Percentiles rank a stretch among this genome's conserved stretches.
phyloP scores from a whole-genome alignment of 1,139 yeast genomes.

The Ashbya aceris region DNA sequence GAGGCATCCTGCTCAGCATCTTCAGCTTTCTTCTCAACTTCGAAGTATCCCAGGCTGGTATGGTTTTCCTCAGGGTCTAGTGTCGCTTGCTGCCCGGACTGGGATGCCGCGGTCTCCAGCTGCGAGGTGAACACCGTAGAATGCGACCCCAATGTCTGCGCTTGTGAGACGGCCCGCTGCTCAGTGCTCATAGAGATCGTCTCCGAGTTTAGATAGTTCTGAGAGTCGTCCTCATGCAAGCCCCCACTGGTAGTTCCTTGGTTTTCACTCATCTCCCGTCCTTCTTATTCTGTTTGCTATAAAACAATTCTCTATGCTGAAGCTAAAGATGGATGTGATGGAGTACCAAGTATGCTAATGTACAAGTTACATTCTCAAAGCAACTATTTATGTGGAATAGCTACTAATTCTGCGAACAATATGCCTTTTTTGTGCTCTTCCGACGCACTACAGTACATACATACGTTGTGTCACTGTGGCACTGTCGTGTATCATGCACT shows the following conservation, averaged over 20 bases:
- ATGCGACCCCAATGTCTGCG: not conserved
- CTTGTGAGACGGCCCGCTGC: not conserved
- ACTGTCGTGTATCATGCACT: constrained; percentile 1
- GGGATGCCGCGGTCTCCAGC: not conserved
- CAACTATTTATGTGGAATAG: constrained; percentile 1
- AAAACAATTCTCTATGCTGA: not conserved
- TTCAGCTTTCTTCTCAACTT: constrained; percentile 1
- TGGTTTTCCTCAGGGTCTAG: constrained; percentile 3
- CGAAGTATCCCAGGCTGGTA: constrained; percentile 2
- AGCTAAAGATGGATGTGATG: too few relatives aligned
- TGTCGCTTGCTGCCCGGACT: not conserved
- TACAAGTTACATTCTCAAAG: not conserved
- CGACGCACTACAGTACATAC: constrained; percentile 1
- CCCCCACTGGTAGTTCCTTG: constrained; percentile 2
- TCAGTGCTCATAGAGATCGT: not conserved
- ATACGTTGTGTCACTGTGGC: constrained; percentile 1
- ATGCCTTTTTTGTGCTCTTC: constrained; percentile 1
- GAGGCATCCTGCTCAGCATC: not conserved
- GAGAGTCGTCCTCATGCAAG: constrained; percentile 3
- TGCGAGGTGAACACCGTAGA: not conserved
- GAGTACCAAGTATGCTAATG: too few relatives aligned
- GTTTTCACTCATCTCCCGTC: constrained; percentile 1
- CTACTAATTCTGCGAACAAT: not conserved
- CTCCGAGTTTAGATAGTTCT: not conserved
- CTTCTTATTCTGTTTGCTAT: not conserved